Percentiles rank a stretch among this genome's conserved stretches.
Conservation (phyloP, 176 grass and related monocot species). For the Oryza nivara region DNA sequence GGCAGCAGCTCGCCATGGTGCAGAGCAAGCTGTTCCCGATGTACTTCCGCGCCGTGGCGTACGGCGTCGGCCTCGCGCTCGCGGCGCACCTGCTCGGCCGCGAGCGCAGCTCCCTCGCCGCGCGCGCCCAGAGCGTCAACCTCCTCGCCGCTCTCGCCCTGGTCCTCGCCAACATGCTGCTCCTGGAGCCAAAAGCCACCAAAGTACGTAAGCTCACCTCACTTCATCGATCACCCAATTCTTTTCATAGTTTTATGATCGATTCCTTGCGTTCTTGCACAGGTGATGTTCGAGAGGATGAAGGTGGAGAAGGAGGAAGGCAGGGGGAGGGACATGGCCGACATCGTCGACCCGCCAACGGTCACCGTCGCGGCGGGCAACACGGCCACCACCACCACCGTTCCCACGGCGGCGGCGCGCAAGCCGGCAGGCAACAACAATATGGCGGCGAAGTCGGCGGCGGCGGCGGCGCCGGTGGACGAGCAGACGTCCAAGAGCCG, state of each 20-base stretch:
- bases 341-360: slow-evolving; percentile 44
- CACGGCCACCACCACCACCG: slow-evolving; percentile 22
- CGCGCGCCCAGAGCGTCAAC: slow-evolving; percentile 68
- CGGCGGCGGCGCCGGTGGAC: slow-evolving; percentile 11
- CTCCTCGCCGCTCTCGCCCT: slow-evolving; percentile 52
- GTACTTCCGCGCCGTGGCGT: slow-evolving; percentile 77
- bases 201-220: slow-evolving; percentile 38
- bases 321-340: slow-evolving; percentile 66
- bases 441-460: not conserved
- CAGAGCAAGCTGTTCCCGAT: slow-evolving; percentile 94
- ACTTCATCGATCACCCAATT: not conserved
- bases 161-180: slow-evolving; percentile 66
- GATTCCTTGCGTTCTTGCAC: not conserved
- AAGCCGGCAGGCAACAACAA: not conserved
- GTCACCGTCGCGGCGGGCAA: slow-evolving; percentile 10
- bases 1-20: slow-evolving; percentile 79
- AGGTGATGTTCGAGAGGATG: slow-evolving; percentile 91
- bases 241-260: not conserved
- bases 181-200: slow-evolving; percentile 77
- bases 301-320: slow-evolving; percentile 94
- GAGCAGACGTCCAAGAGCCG: slow-evolving; percentile 46
- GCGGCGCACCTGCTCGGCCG: slow-evolving; percentile 53
- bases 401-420: not conserved
- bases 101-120: slow-evolving; percentile 38
- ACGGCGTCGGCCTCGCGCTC: slow-evolving; percentile 54